phyloP scores from a whole-genome alignment of 2,329 filamentous ascomycete genomes.

The Cladophialophora immunda region DNA sequence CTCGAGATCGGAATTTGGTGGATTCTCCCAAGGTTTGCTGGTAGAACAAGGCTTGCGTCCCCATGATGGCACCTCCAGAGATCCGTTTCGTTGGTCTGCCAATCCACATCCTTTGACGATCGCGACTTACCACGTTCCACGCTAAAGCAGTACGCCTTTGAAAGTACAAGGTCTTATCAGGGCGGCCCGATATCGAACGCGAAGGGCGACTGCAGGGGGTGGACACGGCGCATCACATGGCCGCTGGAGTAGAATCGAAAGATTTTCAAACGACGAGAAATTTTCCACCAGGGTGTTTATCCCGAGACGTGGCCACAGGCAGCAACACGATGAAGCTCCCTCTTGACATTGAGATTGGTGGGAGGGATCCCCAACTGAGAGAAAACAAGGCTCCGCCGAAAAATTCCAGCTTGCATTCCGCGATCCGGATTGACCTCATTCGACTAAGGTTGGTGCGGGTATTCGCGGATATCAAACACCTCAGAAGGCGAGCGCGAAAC shows the following conservation, averaged over 20 bases:
- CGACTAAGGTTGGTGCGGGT: constrained; percentile 8
- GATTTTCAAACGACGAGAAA: constrained; percentile 20
- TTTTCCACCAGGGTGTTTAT: constrained; percentile 5
- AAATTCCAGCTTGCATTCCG: constrained; percentile 17
- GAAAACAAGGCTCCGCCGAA: constrained; percentile 21
- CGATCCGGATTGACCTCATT: constrained; percentile 3
- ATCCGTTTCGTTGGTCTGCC: constrained; percentile 5
- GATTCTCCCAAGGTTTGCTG: not conserved
- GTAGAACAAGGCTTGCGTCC: constrained; percentile 8
- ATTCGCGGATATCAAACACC: constrained; percentile 17
- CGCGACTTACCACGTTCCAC: constrained; percentile 6
- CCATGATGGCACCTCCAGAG: not conserved
- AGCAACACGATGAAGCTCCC: constrained; percentile 8
- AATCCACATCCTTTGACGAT: not conserved
- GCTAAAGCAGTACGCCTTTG: constrained; percentile 26
- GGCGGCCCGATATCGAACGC: constrained; percentile 1
- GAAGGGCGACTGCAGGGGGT: constrained; percentile 7
- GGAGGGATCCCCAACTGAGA: not conserved
- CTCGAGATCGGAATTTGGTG: not conserved
- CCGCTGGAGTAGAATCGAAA: not conserved
- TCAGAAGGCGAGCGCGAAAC: constrained; percentile 2
- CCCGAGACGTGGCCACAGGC: constrained; percentile 18
- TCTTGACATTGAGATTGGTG: constrained; percentile 16
- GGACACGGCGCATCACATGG: not conserved
- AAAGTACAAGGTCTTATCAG: constrained; percentile 26